These are phyloP conservation scores for Sugiyamaella sp. DNA, from an alignment of 1,139 yeast genomes.

Conservation along the genomic window DNA sequence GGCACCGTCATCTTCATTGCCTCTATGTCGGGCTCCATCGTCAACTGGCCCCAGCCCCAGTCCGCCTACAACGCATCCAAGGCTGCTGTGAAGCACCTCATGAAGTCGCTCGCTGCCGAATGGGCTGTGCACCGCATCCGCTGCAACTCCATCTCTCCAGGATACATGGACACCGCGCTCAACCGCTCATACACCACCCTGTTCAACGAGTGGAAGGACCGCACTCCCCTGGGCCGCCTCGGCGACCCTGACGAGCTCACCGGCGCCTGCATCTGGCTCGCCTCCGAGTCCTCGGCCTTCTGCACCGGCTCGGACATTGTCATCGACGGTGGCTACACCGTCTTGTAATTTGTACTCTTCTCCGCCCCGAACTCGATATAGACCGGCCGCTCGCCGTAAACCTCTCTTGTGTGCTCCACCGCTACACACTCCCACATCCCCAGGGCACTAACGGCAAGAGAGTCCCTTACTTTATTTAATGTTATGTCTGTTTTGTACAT, in stretches of 20 bases:
- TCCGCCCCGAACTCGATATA: background rate
- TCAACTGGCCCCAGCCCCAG: conserved; percentile 82
- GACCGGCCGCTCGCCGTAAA: background rate
- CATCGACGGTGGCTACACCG: conserved; percentile 70
- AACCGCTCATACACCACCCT: conserved; percentile 53
- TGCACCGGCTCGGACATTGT: conserved; percentile 68
- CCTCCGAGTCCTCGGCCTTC: conserved; percentile 62
- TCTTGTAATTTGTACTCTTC: conserved; percentile 33
- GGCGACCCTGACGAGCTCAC: conserved; percentile 69
- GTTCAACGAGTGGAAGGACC: conserved; percentile 57
- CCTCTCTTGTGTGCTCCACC: conserved; percentile 7
- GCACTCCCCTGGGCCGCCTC: conserved; percentile 70
- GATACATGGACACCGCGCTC: conserved; percentile 61
- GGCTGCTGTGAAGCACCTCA: conserved; percentile 61
- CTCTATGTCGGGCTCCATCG: conserved; percentile 84
- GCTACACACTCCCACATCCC: background rate
- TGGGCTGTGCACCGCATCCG: conserved; percentile 59
- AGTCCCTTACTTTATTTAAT: conserved; percentile 9
- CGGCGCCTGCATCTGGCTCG: conserved; percentile 69
- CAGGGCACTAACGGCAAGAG: conserved; percentile 15
- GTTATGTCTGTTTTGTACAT: conserved; percentile 2
- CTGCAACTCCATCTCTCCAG: conserved; percentile 60
- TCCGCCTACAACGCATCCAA: conserved; percentile 63
- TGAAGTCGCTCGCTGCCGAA: conserved; percentile 58
- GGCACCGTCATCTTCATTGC: conserved; percentile 68